Evolutionary conservation across 2,329 filamentous ascomycete genomes (phyloP).

Genomic region (Ceratocystis cacaofunesta): DNA sequence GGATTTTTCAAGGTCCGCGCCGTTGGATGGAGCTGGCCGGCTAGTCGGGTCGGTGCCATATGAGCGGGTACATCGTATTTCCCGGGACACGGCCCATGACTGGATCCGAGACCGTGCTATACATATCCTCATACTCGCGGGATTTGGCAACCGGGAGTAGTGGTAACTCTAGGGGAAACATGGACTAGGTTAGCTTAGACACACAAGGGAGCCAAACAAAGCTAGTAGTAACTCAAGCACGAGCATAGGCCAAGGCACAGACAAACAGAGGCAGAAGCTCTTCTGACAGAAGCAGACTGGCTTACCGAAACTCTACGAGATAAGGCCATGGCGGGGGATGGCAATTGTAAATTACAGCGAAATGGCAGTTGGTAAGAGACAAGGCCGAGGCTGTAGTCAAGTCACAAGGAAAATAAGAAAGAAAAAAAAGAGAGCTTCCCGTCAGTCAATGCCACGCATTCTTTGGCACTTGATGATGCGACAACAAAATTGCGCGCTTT

Average conservation of each 20-base stretch:
- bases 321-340: not conserved
- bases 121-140: not conserved
- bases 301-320: not conserved
- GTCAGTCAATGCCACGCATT: not conserved
- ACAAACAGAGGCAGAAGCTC: not conserved
- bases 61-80: not conserved
- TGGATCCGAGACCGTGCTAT: not conserved
- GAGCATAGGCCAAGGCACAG: not conserved
- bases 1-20: constrained; percentile 5
- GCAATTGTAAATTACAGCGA: not conserved
- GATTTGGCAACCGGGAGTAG: constrained; percentile 8
- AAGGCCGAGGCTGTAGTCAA: not conserved
- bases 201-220: not conserved
- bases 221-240: too few relatives aligned
- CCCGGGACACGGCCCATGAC: not conserved
- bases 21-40: not conserved
- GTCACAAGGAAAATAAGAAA: not conserved
- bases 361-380: not conserved
- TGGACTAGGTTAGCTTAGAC: not conserved
- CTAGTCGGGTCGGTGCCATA: not conserved
- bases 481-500: not conserved
- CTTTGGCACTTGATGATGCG: not conserved
- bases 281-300: not conserved
- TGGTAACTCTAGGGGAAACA: constrained; percentile 1
- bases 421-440: not conserved